phyloP scores from a whole-genome alignment of 2,329 filamentous ascomycete genomes.

The Microdochium nivale region DNA sequence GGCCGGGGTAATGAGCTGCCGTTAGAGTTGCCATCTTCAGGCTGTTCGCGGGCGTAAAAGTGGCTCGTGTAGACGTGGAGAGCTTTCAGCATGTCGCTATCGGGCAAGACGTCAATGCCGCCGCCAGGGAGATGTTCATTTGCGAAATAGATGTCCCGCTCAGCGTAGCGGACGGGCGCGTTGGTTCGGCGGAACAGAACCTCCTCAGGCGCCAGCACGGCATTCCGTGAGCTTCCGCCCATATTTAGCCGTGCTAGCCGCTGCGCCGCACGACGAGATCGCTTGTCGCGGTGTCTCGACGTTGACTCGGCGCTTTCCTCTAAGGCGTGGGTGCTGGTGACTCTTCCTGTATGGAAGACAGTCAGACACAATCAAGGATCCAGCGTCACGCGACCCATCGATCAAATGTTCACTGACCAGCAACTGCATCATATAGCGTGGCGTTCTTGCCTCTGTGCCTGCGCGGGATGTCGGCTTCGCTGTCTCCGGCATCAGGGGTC shows the following conservation, averaged over 20 bases:
- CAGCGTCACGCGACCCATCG: too few relatives aligned
- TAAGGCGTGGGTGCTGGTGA: background rate
- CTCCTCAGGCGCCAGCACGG: slow-evolving; percentile 55
- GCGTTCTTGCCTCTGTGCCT: slow-evolving; percentile 21
- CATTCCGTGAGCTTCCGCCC: slow-evolving; percentile 12
- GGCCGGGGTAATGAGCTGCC: background rate
- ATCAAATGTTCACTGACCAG: slow-evolving; percentile 41
- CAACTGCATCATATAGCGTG: slow-evolving; percentile 66
- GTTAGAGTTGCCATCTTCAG: slow-evolving; percentile 2
- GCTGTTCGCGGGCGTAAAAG: slow-evolving; percentile 40
- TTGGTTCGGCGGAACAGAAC: slow-evolving; percentile 57
- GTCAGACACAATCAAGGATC: slow-evolving; percentile 3
- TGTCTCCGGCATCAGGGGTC: slow-evolving; percentile 10
- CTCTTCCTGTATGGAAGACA: slow-evolving; percentile 3
- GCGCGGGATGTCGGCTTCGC: slow-evolving; percentile 8
- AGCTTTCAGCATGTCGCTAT: slow-evolving; percentile 60
- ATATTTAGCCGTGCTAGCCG: background rate
- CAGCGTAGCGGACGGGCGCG: slow-evolving; percentile 59
- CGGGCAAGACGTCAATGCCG: slow-evolving; percentile 45
- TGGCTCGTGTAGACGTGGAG: slow-evolving; percentile 60
- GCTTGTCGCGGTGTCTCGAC: background rate
- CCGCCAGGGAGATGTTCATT: slow-evolving; percentile 44
- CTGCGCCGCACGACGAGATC: background rate
- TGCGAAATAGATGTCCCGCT: slow-evolving; percentile 64
- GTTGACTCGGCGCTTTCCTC: background rate